Base-by-base conservation (phyloP, 495 filamentous ascomycete species). In the Penicillium macrosclerotiorum region DNA sequence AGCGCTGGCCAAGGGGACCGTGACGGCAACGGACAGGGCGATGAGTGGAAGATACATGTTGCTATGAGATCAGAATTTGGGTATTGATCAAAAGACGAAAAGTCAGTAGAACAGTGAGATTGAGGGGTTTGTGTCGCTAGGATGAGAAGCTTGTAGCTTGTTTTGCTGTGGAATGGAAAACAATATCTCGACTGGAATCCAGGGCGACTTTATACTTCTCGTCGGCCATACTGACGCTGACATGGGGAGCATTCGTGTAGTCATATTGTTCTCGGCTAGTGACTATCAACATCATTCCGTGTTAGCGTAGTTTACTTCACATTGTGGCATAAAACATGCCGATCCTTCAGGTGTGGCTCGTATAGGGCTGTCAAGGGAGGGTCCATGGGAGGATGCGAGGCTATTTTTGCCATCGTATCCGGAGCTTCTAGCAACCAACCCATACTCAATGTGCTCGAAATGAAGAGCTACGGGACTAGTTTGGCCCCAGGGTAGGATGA, bases 31-130 rank as follows among this genome's bases (percentile, higher is more conserved):
- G 5, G 52, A 26, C 7, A 55, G 33, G 18, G 52, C 43, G 17
- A 52, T 8, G 17, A 52, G 14, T 5, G 23, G 8, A 43, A 45
- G 41, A 30, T 45, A 37, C 51, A 54, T 54, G 3, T 25, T 45
- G 40, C 24, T 25, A n/a, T 11, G 27, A 9, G 19, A n/a, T 16
- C 36, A 41, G 35, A 20, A 25, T 8, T 27, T 27, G 29, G 8
- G 16, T 4, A 27, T 36, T 40, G 35, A 8, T 34, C 19, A 11
- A 7, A n/a, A 14, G 23, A 42, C 32, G 6, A 20, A 40, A 18
- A 9, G 13, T 5, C 9, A 27, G 40, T 23, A 8, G 30, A 25
- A 25, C n/a, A n/a, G n/a, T n/a, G n/a, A n/a, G n/a, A n/a, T n/a
- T n/a, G n/a, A n/a, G n/a, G n/a, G n/a, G n/a, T n/a, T n/a, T n/a